These are phyloP conservation scores for Cladorrhinum sp. DNA, from an alignment of 2,329 filamentous ascomycete species.

Conservation along the genomic window DNA sequence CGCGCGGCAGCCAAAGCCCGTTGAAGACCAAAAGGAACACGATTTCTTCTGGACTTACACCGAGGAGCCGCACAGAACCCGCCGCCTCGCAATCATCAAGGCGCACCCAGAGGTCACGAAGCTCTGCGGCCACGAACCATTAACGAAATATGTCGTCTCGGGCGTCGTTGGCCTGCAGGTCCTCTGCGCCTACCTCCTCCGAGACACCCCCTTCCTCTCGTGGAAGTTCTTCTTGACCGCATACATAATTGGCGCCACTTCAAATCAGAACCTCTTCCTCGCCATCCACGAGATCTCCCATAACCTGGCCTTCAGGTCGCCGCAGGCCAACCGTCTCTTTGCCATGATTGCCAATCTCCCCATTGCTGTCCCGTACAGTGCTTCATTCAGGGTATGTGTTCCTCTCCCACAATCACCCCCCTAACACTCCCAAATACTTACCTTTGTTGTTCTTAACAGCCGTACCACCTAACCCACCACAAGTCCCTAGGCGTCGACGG, in stretches of 20 bases:
- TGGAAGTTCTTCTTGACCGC: slow-evolving; percentile 82
- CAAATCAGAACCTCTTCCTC: slow-evolving; percentile 97
- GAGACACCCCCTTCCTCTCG: slow-evolving; percentile 74
- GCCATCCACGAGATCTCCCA: slow-evolving; percentile 99
- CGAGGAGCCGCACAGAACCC: slow-evolving; percentile 90
- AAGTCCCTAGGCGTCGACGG: slow-evolving; percentile 97
- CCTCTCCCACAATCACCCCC: not conserved
- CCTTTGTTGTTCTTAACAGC: too few relatives aligned
- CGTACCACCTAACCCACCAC: slow-evolving; percentile 98
- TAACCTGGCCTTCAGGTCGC: slow-evolving; percentile 86
- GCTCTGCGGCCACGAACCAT: slow-evolving; percentile 90
- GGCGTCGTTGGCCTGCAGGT: slow-evolving; percentile 82
- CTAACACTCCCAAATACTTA: too few relatives aligned
- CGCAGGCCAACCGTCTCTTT: slow-evolving; percentile 75
- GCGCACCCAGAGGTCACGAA: slow-evolving; percentile 97
- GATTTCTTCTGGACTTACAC: slow-evolving; percentile 99
- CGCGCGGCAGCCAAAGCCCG: slow-evolving; percentile 31
- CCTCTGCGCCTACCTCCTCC: slow-evolving; percentile 71
- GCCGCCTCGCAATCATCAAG: slow-evolving; percentile 93
- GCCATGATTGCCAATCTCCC: slow-evolving; percentile 94
- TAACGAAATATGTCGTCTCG: slow-evolving; percentile 90
- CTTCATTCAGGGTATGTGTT: slow-evolving; percentile 77
- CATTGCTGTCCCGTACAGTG: slow-evolving; percentile 93
- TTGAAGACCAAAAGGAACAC: slow-evolving; percentile 41
- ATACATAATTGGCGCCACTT: slow-evolving; percentile 88